Percentiles rank a stretch among this genome's conserved stretches.
These are phyloP conservation scores for Mrakia blollopis DNA, from an alignment of 768 basidiomycete genomes.

Conservation along the genomic window DNA sequence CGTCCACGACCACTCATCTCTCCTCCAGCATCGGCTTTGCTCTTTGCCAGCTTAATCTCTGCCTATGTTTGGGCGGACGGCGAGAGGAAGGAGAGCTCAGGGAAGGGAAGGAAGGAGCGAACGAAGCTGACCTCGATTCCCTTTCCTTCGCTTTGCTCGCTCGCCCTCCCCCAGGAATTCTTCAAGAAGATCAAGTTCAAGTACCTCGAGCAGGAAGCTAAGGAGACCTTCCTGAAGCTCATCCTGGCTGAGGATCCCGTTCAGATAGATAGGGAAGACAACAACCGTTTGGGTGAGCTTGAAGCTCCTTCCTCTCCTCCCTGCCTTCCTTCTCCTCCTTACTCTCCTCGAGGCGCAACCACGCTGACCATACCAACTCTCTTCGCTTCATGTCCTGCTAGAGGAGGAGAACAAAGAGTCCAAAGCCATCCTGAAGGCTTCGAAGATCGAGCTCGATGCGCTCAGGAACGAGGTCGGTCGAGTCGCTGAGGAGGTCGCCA, in stretches of 20 bases:
- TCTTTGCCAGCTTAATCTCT: too few species aligned
- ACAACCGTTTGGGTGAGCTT: slow-evolving; percentile 52
- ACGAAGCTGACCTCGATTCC: background rate
- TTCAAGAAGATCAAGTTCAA: slow-evolving; percentile 79
- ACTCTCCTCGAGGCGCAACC: background rate
- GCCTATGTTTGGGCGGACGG: too few species aligned
- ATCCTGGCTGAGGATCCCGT: slow-evolving; percentile 82
- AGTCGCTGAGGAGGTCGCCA: slow-evolving; percentile 54
- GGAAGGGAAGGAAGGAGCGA: background rate
- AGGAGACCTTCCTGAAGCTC: slow-evolving; percentile 77
- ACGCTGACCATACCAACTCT: background rate
- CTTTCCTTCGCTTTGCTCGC: background rate
- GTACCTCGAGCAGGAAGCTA: slow-evolving; percentile 84
- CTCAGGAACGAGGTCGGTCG: slow-evolving; percentile 55
- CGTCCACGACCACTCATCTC: background rate
- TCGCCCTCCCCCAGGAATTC: slow-evolving; percentile 17
- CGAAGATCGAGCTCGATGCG: slow-evolving; percentile 60
- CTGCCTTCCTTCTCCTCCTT: background rate
- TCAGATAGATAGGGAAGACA: slow-evolving; percentile 71
- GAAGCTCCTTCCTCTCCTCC: background rate
- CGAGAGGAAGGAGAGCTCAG: background rate
- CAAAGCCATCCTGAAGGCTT: slow-evolving; percentile 61
- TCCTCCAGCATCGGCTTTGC: too few species aligned
- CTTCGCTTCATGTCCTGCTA: slow-evolving; percentile 44
- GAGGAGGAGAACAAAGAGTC: slow-evolving; percentile 57